phyloP scores from a whole-genome alignment of 1,284 basidiomycete genomes.

The Schizopora paradoxa region DNA sequence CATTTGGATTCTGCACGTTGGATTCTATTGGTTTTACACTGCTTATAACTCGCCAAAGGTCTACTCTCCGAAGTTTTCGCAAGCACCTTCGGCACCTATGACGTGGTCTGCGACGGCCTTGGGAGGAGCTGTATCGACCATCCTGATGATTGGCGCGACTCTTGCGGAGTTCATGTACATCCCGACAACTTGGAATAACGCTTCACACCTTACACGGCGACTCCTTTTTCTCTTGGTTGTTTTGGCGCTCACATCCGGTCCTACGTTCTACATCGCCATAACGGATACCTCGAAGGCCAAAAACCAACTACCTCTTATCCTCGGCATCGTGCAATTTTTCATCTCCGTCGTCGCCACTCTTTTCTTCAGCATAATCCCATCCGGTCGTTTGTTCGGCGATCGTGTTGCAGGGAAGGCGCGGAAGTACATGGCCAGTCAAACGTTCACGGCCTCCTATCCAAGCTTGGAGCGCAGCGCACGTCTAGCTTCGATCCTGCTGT shows the following conservation, averaged over 20 bases:
- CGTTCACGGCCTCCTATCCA: slow-evolving; percentile 94
- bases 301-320: slow-evolving; percentile 69
- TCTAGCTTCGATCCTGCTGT: slow-evolving; percentile 76
- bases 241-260: slow-evolving; percentile 81
- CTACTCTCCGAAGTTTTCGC: slow-evolving; percentile 67
- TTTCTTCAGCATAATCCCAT: slow-evolving; percentile 81
- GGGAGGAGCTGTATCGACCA: slow-evolving; percentile 83
- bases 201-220: slow-evolving; percentile 86
- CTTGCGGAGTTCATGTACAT: slow-evolving; percentile 92
- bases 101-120: slow-evolving; percentile 90
- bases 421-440: slow-evolving; percentile 95
- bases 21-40: slow-evolving; percentile 92
- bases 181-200: slow-evolving; percentile 97
- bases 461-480: slow-evolving; percentile 62
- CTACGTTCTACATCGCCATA: slow-evolving; percentile 86
- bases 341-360: slow-evolving; percentile 78
- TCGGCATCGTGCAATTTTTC: slow-evolving; percentile 87
- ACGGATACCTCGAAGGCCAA: slow-evolving; percentile 56
- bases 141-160: slow-evolving; percentile 90
- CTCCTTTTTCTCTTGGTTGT: slow-evolving; percentile 83
- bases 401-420: slow-evolving; percentile 89
- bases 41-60: slow-evolving; percentile 94
- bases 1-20: slow-evolving; percentile 90
- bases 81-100: slow-evolving; percentile 68
- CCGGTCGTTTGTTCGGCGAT: slow-evolving; percentile 93